Evolutionary conservation across 2,329 filamentous ascomycete genomes (phyloP).

Genomic region (Aspergillus puulaauensis): DNA sequence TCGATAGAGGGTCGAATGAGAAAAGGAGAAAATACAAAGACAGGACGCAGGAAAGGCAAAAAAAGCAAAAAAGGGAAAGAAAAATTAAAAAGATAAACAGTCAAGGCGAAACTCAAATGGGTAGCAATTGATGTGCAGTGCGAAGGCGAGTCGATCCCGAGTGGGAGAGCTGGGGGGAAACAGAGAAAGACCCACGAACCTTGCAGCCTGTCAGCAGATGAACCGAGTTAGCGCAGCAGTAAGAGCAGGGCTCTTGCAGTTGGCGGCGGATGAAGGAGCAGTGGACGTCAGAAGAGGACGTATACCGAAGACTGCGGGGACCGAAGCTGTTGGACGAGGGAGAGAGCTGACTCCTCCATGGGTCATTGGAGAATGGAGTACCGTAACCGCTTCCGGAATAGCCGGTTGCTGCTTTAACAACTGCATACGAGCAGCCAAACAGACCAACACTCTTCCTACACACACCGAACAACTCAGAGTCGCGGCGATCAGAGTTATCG

Average conservation of each 20-base stretch:
- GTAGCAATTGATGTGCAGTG: slow-evolving; percentile 6
- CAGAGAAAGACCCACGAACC: slow-evolving; percentile 12
- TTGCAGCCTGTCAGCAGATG: neutral
- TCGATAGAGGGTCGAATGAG: slow-evolving; percentile 1
- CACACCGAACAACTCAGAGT: neutral
- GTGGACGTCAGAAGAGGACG: neutral
- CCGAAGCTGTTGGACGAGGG: neutral
- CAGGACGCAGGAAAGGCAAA: neutral
- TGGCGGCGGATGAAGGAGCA: neutral
- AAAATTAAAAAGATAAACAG: neutral
- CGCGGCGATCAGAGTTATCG: neutral
- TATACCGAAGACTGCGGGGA: neutral
- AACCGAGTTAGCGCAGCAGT: neutral
- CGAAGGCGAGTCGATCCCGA: slow-evolving; percentile 9
- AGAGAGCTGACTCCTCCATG: neutral
- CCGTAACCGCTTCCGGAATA: slow-evolving; percentile 2
- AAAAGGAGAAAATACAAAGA: neutral
- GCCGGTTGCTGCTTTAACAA: slow-evolving; percentile 3
- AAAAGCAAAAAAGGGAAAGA: slow-evolving; percentile 4
- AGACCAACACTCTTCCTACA: no score
- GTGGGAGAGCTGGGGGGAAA: neutral
- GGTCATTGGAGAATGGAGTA: no score
- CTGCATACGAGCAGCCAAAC: no score
- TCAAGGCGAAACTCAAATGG: slow-evolving; percentile 12
- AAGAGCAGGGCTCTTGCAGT: neutral